Evolutionary conservation across 768 basidiomycete species (phyloP).

Genomic region (Macrolepiota fuliginosa): DNA sequence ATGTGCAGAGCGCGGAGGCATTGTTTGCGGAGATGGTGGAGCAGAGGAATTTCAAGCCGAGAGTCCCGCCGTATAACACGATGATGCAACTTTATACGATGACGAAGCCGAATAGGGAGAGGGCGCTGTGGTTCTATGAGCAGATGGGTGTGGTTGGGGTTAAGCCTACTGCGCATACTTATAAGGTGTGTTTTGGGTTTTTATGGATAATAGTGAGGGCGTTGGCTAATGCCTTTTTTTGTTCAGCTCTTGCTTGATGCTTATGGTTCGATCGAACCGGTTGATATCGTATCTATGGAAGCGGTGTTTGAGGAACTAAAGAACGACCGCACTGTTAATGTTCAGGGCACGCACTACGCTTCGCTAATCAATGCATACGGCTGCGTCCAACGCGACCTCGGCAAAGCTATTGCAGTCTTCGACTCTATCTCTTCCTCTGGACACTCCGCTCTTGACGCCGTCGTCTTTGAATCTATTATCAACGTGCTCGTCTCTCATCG

Average conservation of each 20-base stretch:
- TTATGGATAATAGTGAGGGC: conserved; percentile 1
- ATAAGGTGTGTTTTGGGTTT: conserved; percentile 60
- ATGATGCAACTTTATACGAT: conserved; percentile 97
- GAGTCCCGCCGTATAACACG: conserved; percentile 95
- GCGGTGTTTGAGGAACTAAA: conserved; percentile 61
- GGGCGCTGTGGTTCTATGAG: conserved; percentile 74
- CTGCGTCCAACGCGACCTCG: conserved; percentile 71
- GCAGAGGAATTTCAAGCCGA: conserved; percentile 73
- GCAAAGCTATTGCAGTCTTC: conserved; percentile 75
- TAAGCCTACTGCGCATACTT: conserved; percentile 84
- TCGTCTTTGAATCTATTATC: conserved; percentile 88
- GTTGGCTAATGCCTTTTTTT: neutral
- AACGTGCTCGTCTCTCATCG: conserved; percentile 80
- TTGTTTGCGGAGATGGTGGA: conserved; percentile 84
- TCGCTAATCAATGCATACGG: conserved; percentile 89
- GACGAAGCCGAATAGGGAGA: conserved; percentile 82
- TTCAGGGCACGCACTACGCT: conserved; percentile 59
- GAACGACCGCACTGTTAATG: conserved; percentile 38
- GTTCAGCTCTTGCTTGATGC: conserved; percentile 81
- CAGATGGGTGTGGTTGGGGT: conserved; percentile 61
- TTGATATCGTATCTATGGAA: conserved; percentile 73
- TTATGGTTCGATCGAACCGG: conserved; percentile 82
- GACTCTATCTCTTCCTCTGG: conserved; percentile 59
- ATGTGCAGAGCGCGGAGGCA: conserved; percentile 73
- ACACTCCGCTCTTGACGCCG: conserved; percentile 67